Evolutionary conservation across 768 basidiomycete species (phyloP).

Genomic region (Tulasnella sp.): DNA sequence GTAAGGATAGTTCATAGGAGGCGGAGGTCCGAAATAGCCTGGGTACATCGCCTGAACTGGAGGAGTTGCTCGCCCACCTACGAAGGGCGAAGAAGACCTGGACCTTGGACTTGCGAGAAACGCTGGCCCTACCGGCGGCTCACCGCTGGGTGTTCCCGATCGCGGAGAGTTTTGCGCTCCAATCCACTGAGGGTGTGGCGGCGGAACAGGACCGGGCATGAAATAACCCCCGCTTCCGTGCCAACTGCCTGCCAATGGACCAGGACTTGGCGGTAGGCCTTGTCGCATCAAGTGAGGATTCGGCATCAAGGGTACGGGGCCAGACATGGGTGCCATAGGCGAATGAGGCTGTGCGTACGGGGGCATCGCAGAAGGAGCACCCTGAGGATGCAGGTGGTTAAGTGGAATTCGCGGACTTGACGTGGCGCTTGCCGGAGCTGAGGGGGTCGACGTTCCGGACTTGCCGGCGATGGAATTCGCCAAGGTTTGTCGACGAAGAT

Average conservation of each 20-base stretch:
- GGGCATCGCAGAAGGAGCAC: background rate
- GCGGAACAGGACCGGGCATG: background rate
- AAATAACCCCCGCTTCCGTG: background rate
- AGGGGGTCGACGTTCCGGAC: background rate
- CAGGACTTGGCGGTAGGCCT: slow-evolving; percentile 4
- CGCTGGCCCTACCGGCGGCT: background rate
- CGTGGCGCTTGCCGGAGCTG: background rate
- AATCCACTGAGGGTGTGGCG: background rate
- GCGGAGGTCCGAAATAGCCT: background rate
- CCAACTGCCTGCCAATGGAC: background rate
- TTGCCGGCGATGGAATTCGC: background rate
- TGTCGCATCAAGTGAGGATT: slow-evolving; percentile 16
- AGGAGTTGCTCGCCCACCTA: background rate
- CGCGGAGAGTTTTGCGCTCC: background rate
- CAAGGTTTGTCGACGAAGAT: background rate
- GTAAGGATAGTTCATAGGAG: background rate
- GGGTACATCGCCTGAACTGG: background rate
- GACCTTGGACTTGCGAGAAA: background rate
- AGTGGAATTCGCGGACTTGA: background rate
- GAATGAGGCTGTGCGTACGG: background rate
- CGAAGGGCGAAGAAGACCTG: background rate
- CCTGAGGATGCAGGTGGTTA: slow-evolving; percentile 3
- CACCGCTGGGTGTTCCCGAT: background rate
- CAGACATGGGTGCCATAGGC: slow-evolving; percentile 3
- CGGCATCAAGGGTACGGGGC: slow-evolving; percentile 1